Base-by-base conservation (phyloP, 108 stramenopile genomes). In the Seminavis robusta region DNA sequence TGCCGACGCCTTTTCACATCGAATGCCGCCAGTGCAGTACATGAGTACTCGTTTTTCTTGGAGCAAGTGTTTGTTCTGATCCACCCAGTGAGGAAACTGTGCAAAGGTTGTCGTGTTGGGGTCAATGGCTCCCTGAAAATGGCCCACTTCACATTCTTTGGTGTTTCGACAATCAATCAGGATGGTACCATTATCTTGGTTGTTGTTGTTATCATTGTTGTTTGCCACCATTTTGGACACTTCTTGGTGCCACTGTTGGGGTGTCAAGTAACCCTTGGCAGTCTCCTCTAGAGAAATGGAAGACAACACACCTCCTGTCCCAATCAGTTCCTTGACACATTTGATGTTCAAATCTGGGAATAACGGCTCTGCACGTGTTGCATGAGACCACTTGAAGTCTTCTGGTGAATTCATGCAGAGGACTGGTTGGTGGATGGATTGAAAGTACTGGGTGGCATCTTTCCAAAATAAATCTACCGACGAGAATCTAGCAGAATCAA, bases 21-120 rank as follows among this genome's bases (percentile, higher is more conserved):
- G 86, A 26, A 97, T 88, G 3, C 96, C 96, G 33, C 95, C 96
- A 2, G 94, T 97, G 59, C 96, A 95, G 61, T 97, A 92, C 84
- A 95, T 88, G n/a, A 94, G 65, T 25, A 92, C 73, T 26, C 67
- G 67, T 36, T 77, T 81, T 0, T 59, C 67, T 15, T 56, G 36
- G 1, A 83, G 59, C 29, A 46, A 38, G 13, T 46, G 49, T 27
- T 58, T 30, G 51, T 77, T 56, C 7, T 78, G 38, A 11, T 65
- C 21, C 0, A 85, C 80, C 84, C 80, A 81, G 21, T 42, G 57
- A 9, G 79, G 71, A 45, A 84, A 84, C 55, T 80, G 76, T 41
- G 58, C 55, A 42, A 65, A 69, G 13, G 74, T 78, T 25, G 71
- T 79, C 0, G 83, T 85, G 24, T 59, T 42, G 4, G 79, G 79